These are phyloP conservation scores for Bryoglossum gracile DNA, from an alignment of 495 filamentous ascomycete genomes.

Conservation along the genomic window DNA sequence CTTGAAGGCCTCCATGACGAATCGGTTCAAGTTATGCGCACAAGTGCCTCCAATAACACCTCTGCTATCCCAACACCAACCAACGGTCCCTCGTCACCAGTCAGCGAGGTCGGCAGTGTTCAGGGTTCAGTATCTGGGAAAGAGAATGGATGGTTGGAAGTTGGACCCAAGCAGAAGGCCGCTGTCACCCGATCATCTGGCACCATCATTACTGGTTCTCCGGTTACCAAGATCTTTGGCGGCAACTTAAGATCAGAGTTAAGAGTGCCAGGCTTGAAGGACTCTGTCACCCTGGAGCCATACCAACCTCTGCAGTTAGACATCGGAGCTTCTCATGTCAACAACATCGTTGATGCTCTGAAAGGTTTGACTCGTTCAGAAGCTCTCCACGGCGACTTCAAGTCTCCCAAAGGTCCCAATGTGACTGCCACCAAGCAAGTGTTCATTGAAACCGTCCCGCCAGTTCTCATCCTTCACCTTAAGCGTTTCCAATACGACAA, in stretches of 20 bases:
- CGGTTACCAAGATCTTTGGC: conserved; percentile 90
- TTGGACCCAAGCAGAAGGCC: conserved; percentile 83
- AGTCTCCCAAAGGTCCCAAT: conserved; percentile 68
- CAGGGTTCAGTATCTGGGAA: conserved; percentile 23
- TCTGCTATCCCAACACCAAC: conserved; percentile 35
- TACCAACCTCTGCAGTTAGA: conserved; percentile 94
- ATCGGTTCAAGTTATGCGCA: conserved; percentile 67
- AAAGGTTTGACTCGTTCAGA: conserved; percentile 78
- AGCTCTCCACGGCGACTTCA: conserved; percentile 79
- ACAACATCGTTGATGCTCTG: conserved; percentile 87
- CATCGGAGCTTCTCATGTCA: conserved; percentile 75
- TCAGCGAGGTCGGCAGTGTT: conserved; percentile 24
- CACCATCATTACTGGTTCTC: conserved; percentile 57
- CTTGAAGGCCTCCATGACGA: conserved; percentile 92
- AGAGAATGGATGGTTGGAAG: conserved; percentile 78
- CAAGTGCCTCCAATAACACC: conserved; percentile 33
- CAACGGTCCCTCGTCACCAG: conserved; percentile 28
- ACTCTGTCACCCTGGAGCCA: conserved; percentile 84
- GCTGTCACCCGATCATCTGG: conserved; percentile 86
- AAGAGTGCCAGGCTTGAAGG: conserved; percentile 76
- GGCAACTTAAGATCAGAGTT: conserved; percentile 88
- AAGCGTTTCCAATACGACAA: conserved; percentile 97
- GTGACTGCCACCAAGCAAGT: conserved; percentile 84
- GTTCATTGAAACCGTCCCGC: conserved; percentile 87
- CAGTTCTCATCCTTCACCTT: conserved; percentile 87